Evolutionary conservation across 257 asterid species (phyloP).

Genomic region (Orobanche coerulescens): DNA sequence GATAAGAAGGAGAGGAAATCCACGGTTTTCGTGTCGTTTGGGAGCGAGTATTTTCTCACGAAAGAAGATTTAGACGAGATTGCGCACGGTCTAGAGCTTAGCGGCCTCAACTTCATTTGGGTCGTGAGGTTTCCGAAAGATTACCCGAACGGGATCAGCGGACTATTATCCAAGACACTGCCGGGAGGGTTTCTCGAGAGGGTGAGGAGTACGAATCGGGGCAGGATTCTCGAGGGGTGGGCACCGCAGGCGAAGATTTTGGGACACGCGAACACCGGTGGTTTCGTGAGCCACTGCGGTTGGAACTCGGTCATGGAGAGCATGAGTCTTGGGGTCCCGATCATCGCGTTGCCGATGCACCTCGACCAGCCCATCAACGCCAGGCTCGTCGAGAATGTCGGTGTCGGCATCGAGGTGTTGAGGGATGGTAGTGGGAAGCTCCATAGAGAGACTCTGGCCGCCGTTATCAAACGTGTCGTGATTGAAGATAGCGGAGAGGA

Average conservation of each 20-base stretch:
- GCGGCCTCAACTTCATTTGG: conserved; percentile 14
- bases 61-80: conserved; percentile 25
- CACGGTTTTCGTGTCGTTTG: conserved; percentile 32
- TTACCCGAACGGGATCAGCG: not conserved
- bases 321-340: conserved; percentile 35
- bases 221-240: conserved; percentile 36
- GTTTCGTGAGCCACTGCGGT: conserved; percentile 40
- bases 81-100: conserved; percentile 32
- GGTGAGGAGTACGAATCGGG: conserved; percentile 30
- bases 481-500: conserved; percentile 17
- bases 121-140: conserved; percentile 34
- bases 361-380: conserved; percentile 45
- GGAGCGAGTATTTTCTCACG: conserved; percentile 32
- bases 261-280: conserved; percentile 27
- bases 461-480: conserved; percentile 26
- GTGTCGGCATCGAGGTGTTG: conserved; percentile 36
- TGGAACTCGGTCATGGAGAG: conserved; percentile 41
- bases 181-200: conserved; percentile 32
- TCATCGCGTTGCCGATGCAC: conserved; percentile 39
- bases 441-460: conserved; percentile 17
- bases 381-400: conserved; percentile 34
- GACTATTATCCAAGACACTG: conserved; percentile 13
- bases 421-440: conserved; percentile 25
- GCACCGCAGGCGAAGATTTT: conserved; percentile 31
- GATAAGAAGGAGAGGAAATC: conserved; percentile 25